Conservation (phyloP, 345 rosid genomes). For the Eutrema heterophyllum region DNA sequence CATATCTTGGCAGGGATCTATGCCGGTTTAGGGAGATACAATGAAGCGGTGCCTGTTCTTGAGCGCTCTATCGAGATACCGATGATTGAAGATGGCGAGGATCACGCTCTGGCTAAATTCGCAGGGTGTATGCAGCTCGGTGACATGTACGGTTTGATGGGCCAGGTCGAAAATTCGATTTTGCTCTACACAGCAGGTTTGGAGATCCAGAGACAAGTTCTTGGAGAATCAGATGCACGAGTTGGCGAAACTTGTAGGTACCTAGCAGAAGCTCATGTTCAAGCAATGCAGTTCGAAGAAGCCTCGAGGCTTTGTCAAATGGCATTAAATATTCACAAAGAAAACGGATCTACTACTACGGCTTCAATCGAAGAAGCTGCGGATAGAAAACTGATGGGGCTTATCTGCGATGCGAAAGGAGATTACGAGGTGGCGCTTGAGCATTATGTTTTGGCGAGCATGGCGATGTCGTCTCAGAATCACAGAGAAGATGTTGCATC, state of each 20-base stretch:
- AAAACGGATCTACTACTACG: constrained; percentile 43
- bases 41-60: constrained; percentile 74
- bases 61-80: constrained; percentile 82
- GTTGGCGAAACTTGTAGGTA: constrained; percentile 83
- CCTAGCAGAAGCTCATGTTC: constrained; percentile 85
- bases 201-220: constrained; percentile 84
- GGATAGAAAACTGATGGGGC: constrained; percentile 84
- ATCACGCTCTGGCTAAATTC: constrained; percentile 85
- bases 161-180: constrained; percentile 79
- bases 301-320: constrained; percentile 73
- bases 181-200: constrained; percentile 78
- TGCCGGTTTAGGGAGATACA: constrained; percentile 58
- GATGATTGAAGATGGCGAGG: constrained; percentile 63
- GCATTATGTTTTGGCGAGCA: constrained; percentile 80
- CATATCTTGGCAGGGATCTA: constrained; percentile 72
- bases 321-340: constrained; percentile 76
- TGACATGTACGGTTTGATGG: constrained; percentile 75
- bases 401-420: constrained; percentile 70
- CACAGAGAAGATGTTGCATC: constrained; percentile 67
- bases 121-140: constrained; percentile 98
- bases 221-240: constrained; percentile 72
- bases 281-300: constrained; percentile 79
- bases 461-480: constrained; percentile 74
- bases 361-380: constrained; percentile 78
- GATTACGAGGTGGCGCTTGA: constrained; percentile 82